phyloP scores from a whole-genome alignment of 2,329 filamentous ascomycete genomes.

The Elsinoe batatas region DNA sequence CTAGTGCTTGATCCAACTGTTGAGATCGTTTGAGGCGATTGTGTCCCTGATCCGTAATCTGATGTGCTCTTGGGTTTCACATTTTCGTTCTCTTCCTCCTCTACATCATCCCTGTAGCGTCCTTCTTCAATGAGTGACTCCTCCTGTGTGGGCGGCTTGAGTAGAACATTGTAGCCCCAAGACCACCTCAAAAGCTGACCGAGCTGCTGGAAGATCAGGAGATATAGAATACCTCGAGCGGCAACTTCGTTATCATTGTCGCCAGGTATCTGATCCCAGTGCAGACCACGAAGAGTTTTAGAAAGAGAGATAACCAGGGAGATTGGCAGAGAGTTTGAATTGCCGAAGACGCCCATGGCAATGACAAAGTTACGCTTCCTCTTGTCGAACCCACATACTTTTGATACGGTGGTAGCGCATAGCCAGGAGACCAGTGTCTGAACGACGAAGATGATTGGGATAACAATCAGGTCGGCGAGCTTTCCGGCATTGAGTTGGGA shows the following conservation, averaged over 20 bases:
- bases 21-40: conserved; percentile 32
- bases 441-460: conserved; percentile 84
- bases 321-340: conserved; percentile 95
- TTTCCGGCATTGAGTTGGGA: conserved; percentile 90
- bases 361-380: conserved; percentile 88
- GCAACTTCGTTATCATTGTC: conserved; percentile 94
- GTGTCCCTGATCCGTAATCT: conserved; percentile 38
- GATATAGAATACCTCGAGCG: conserved; percentile 85
- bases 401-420: conserved; percentile 61
- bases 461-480: conserved; percentile 79
- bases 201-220: conserved; percentile 95
- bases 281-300: conserved; percentile 80
- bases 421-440: conserved; percentile 81
- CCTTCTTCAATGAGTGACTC: conserved; percentile 37
- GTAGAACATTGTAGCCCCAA: conserved; percentile 90
- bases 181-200: conserved; percentile 94
- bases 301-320: conserved; percentile 90
- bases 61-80: conserved; percentile 28
- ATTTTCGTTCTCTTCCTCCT: conserved; percentile 36
- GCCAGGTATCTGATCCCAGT: conserved; percentile 83
- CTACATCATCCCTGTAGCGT: conserved; percentile 44
- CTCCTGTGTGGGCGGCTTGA: conserved; percentile 65
- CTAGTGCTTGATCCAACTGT: conserved; percentile 20
- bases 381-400: conserved; percentile 69
- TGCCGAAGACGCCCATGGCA: conserved; percentile 96